Percentiles rank a stretch among this genome's conserved stretches.
These are phyloP conservation scores for Penicillium italicum DNA, from an alignment of 2,329 filamentous ascomycete species.

Conservation along the genomic window DNA sequence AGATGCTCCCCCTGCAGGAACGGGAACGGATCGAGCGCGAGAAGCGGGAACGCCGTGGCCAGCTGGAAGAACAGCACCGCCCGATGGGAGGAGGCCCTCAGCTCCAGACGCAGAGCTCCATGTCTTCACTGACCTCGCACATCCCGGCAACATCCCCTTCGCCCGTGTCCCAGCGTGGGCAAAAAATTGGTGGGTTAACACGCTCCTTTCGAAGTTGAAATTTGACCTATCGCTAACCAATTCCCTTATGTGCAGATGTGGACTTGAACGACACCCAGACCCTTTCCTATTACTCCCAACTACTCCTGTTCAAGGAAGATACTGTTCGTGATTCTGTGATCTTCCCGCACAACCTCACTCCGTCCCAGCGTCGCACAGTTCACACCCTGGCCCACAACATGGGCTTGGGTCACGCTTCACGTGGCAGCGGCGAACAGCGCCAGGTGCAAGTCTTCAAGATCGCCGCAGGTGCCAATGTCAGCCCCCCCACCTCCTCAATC, in stretches of 20 bases:
- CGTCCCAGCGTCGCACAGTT: slow-evolving; percentile 81
- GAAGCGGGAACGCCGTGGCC: slow-evolving; percentile 91
- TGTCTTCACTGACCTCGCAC: slow-evolving; percentile 70
- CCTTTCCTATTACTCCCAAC: slow-evolving; percentile 83
- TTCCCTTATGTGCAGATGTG: slow-evolving; percentile 52
- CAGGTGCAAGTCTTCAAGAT: slow-evolving; percentile 81
- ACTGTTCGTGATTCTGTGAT: slow-evolving; percentile 72
- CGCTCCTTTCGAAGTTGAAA: neutral
- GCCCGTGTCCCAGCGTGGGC: slow-evolving; percentile 57
- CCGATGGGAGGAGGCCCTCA: slow-evolving; percentile 58
- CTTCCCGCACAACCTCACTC: slow-evolving; percentile 75
- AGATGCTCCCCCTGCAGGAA: slow-evolving; percentile 94
- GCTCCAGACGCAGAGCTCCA: slow-evolving; percentile 79
- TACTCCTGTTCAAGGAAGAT: slow-evolving; percentile 84
- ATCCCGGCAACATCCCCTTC: slow-evolving; percentile 63
- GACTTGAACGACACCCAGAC: slow-evolving; percentile 90
- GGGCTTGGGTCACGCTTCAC: slow-evolving; percentile 84
- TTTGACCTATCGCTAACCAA: slow-evolving; percentile 1
- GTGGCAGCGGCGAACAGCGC: slow-evolving; percentile 79
- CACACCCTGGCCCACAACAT: slow-evolving; percentile 95
- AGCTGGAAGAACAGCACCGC: slow-evolving; percentile 94
- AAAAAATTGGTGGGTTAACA: slow-evolving; percentile 35
- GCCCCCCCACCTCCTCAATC: slow-evolving; percentile 61
- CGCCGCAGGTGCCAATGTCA: slow-evolving; percentile 52
- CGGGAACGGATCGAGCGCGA: slow-evolving; percentile 94